phyloP scores from a whole-genome alignment of 306 rosid species.

The Abrus precatorius region DNA sequence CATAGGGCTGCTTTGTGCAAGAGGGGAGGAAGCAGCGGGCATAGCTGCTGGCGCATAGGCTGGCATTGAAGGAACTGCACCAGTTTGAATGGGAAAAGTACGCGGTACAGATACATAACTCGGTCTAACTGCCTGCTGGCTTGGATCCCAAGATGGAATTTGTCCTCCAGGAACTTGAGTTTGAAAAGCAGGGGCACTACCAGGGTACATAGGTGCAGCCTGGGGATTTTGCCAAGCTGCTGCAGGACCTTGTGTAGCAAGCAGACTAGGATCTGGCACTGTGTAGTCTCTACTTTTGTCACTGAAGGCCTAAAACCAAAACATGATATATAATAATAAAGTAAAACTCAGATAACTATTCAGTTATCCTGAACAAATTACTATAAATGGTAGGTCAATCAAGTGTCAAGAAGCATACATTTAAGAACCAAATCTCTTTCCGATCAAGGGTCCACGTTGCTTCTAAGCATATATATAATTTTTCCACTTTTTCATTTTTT shows the following conservation, averaged over 20 bases:
- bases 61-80: conserved; percentile 58
- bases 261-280: conserved; percentile 45
- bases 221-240: conserved; percentile 54
- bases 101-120: conserved; percentile 60
- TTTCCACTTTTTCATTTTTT: conserved; percentile 49
- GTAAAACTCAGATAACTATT: conserved; percentile 36
- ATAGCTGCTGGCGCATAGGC: conserved; percentile 55
- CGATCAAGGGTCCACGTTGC: conserved; percentile 70
- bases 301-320: conserved; percentile 74
- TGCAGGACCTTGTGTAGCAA: conserved; percentile 46
- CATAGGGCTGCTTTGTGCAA: conserved; percentile 54
- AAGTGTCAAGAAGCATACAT: conserved; percentile 84
- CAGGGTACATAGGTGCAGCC: conserved; percentile 57
- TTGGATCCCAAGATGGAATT: conserved; percentile 79
- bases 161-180: conserved; percentile 74
- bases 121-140: conserved; percentile 61
- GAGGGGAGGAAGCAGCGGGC: conserved; percentile 68
- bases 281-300: conserved; percentile 80
- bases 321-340: conserved; percentile 28
- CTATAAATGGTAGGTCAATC: conserved; percentile 48
- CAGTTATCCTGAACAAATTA: conserved; percentile 32
- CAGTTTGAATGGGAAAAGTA: conserved; percentile 66
- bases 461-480: conserved; percentile 64
- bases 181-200: conserved; percentile 54
- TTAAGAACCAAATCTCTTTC: conserved; percentile 63